Conservation (phyloP, 805 yeast species). For the Priceomyces haplophilus region DNA sequence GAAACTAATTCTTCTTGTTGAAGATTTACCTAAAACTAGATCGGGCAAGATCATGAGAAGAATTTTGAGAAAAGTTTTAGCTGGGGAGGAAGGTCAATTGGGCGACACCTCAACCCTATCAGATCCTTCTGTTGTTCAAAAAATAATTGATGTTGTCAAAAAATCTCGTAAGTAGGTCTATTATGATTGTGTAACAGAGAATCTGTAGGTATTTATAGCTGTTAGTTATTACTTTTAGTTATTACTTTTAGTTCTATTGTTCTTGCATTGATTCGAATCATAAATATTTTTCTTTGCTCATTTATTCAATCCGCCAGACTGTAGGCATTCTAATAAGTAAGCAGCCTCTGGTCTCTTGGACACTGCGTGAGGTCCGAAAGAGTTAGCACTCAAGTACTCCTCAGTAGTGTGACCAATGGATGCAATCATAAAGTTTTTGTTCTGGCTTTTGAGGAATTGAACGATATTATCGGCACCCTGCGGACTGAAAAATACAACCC, state of each 20-base stretch:
- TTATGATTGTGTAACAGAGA: neutral
- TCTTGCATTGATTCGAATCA: too few relatives aligned
- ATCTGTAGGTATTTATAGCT: too few relatives aligned
- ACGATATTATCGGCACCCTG: conserved; percentile 76
- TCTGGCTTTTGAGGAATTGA: conserved; percentile 25
- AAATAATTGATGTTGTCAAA: conserved; percentile 68
- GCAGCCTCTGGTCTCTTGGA: conserved; percentile 71
- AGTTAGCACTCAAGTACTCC: conserved; percentile 49
- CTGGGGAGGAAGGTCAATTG: conserved; percentile 87
- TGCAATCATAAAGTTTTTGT: conserved; percentile 49
- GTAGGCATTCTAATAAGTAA: conserved; percentile 37
- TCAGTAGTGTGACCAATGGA: conserved; percentile 94
- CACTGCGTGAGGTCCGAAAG: conserved; percentile 58
- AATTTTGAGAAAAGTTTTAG: conserved; percentile 86
- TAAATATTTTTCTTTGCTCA: too few relatives aligned
- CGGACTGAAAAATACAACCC: conserved; percentile 90
- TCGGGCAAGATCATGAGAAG: conserved; percentile 99
- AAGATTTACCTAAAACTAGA: conserved; percentile 95
- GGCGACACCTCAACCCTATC: conserved; percentile 91
- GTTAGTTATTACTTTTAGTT: too few relatives aligned
- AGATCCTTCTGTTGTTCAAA: conserved; percentile 79
- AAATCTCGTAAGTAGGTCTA: conserved; percentile 5
- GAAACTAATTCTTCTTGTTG: conserved; percentile 75
- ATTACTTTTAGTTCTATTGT: too few relatives aligned
- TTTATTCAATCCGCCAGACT: neutral